Percentiles rank a stretch among this genome's conserved stretches.
These are phyloP conservation scores for Paramecium pentaurelia DNA, from an alignment of 73 alveolate genomes.

Conservation along the genomic window DNA sequence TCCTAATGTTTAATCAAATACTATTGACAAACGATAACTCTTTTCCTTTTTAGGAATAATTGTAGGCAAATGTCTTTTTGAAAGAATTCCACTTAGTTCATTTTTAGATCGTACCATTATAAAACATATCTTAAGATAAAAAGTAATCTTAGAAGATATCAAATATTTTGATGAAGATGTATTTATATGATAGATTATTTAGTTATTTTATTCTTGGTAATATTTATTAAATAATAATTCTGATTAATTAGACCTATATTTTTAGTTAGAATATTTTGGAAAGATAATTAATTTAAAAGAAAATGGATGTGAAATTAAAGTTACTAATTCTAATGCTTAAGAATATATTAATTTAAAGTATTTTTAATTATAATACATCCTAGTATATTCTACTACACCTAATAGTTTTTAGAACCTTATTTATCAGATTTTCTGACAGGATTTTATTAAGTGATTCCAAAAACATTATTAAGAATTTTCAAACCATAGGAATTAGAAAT, in stretches of 20 bases:
- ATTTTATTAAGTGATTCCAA: slow-evolving; percentile 81
- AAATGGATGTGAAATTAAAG: slow-evolving; percentile 67
- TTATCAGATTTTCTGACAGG: slow-evolving; percentile 78
- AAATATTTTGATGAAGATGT: slow-evolving; percentile 68
- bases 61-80: slow-evolving; percentile 85
- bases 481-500: slow-evolving; percentile 85
- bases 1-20: neutral
- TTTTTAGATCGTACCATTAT: slow-evolving; percentile 78
- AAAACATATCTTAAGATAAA: slow-evolving; percentile 79
- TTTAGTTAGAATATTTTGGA: slow-evolving; percentile 53
- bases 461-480: slow-evolving; percentile 70
- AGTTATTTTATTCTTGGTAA: slow-evolving; percentile 52
- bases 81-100: slow-evolving; percentile 83
- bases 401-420: slow-evolving; percentile 45
- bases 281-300: slow-evolving; percentile 65
- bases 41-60: slow-evolving; percentile 87
- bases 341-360: slow-evolving; percentile 41
- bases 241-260: slow-evolving; percentile 35
- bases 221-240: neutral
- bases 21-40: neutral
- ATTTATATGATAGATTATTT: neutral
- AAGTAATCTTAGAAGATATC: slow-evolving; percentile 70
- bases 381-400: slow-evolving; percentile 60
- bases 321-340: neutral
- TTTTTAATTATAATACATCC: neutral